Evolutionary conservation across 805 yeast genomes (phyloP).

Genomic region (Wickerhamomyces silvicola): DNA sequence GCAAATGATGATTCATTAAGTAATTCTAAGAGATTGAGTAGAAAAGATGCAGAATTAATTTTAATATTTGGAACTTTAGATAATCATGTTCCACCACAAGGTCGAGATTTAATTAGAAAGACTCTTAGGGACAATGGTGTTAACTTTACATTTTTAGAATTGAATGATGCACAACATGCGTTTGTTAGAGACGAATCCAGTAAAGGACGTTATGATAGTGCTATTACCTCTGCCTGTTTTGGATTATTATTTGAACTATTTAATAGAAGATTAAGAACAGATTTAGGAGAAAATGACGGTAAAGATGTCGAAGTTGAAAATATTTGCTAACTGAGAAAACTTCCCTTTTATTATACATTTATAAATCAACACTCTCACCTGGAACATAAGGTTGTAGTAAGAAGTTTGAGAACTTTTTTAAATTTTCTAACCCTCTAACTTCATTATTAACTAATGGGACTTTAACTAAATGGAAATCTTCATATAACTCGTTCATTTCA

Average conservation of each 20-base stretch:
- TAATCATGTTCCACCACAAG: constrained; percentile 73
- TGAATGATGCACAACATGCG: constrained; percentile 79
- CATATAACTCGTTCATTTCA: constrained; percentile 93
- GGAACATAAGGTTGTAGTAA: constrained; percentile 75
- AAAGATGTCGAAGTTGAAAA: constrained; percentile 46
- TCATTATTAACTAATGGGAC: constrained; percentile 94
- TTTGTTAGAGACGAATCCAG: constrained; percentile 73
- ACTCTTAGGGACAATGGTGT: constrained; percentile 52
- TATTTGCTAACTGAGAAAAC: constrained; percentile 63
- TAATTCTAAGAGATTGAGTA: constrained; percentile 45
- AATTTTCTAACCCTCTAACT: constrained; percentile 85
- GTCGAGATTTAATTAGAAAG: constrained; percentile 64
- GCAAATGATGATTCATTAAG: constrained; percentile 58
- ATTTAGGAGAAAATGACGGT: constrained; percentile 59
- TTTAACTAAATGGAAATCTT: constrained; percentile 93
- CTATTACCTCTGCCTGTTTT: constrained; percentile 59
- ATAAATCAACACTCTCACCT: constrained; percentile 24
- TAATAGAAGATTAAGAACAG: constrained; percentile 58
- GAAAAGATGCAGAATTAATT: constrained; percentile 48
- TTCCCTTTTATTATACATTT: too few species aligned
- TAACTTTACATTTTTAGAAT: constrained; percentile 64
- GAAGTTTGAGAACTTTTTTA: constrained; percentile 77
- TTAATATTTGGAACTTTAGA: constrained; percentile 75
- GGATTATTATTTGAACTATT: constrained; percentile 67
- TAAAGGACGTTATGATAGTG: constrained; percentile 80